Evolutionary conservation across 139 green algal genomes (phyloP).

Genomic region (Nannochloris sp.): DNA sequence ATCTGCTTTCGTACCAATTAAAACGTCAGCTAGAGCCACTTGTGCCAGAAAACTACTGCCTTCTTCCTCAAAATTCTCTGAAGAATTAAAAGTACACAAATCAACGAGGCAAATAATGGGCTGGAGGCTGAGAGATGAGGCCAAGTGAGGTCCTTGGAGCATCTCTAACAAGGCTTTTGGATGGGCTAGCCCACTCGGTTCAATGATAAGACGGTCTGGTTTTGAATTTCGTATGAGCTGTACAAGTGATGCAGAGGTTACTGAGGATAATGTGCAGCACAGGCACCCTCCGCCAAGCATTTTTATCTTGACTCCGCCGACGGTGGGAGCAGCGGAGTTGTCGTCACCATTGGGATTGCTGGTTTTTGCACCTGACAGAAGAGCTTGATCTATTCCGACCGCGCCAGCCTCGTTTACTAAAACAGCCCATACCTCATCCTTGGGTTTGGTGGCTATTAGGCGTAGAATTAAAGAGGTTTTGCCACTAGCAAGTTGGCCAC

Average conservation of each 20-base stretch:
- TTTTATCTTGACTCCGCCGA: slow-evolving; percentile 21
- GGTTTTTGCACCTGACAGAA: slow-evolving; percentile 28
- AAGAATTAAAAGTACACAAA: neutral
- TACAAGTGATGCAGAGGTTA: slow-evolving; percentile 42
- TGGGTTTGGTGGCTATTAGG: slow-evolving; percentile 30
- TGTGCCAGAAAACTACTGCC: slow-evolving; percentile 9
- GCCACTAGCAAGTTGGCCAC: slow-evolving; percentile 43
- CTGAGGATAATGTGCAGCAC: slow-evolving; percentile 55
- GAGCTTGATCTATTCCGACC: slow-evolving; percentile 48
- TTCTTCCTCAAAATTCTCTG: neutral
- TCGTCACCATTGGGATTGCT: neutral
- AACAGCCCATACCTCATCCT: slow-evolving; percentile 45
- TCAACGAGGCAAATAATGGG: slow-evolving; percentile 50
- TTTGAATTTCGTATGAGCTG: slow-evolving; percentile 55
- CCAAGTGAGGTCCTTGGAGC: slow-evolving; percentile 39
- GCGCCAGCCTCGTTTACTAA: slow-evolving; percentile 67
- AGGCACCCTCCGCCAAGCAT: slow-evolving; percentile 65
- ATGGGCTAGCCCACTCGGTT: slow-evolving; percentile 56
- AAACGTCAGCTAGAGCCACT: slow-evolving; percentile 41
- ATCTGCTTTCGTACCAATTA: slow-evolving; percentile 52
- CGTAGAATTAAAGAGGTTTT: slow-evolving; percentile 52
- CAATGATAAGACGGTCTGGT: slow-evolving; percentile 50
- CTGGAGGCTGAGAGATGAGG: slow-evolving; percentile 22
- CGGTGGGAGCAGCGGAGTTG: neutral
- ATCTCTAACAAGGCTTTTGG: slow-evolving; percentile 50